These are phyloP conservation scores for Halocafeteria seosinensis DNA, from an alignment of 108 stramenopile species.

Conservation along the genomic window DNA sequence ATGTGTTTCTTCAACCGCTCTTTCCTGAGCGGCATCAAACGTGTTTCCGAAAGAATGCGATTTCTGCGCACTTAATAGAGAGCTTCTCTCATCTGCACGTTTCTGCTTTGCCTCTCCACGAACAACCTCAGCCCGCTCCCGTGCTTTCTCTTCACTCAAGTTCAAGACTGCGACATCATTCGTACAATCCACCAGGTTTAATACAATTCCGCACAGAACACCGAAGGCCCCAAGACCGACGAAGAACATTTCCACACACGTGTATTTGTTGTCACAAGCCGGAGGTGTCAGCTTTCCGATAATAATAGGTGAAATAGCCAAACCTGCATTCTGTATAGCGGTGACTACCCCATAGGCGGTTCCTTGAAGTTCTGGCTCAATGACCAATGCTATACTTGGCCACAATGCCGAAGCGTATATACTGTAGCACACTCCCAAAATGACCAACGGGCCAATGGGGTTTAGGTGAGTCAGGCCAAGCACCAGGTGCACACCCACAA, in stretches of 20 bases:
- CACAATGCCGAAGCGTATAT: slow-evolving; percentile 46
- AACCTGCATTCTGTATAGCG: slow-evolving; percentile 42
- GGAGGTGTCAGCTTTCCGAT: slow-evolving; percentile 11
- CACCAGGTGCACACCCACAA: slow-evolving; percentile 28
- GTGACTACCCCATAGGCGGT: slow-evolving; percentile 46
- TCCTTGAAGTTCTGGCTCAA: slow-evolving; percentile 28
- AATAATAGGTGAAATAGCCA: slow-evolving; percentile 39
- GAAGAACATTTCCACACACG: slow-evolving; percentile 44
- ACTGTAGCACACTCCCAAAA: slow-evolving; percentile 42
- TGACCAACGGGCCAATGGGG: slow-evolving; percentile 34
- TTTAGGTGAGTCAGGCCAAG: slow-evolving; percentile 14
- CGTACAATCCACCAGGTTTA: background rate
- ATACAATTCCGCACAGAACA: background rate
- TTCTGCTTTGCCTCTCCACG: no score
- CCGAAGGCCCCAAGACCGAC: slow-evolving; percentile 13
- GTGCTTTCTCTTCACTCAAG: background rate
- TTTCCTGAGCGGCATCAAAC: no score
- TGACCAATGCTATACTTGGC: slow-evolving; percentile 45
- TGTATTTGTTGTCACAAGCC: slow-evolving; percentile 15
- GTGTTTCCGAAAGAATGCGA: no score
- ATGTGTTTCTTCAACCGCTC: no score
- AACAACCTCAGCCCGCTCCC: no score
- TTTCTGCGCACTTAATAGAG: no score
- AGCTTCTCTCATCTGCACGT: no score
- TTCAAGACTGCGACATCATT: background rate